Evolutionary conservation across 2,329 filamentous ascomycete species (phyloP).

Genomic region (Boeremia lycopersici): DNA sequence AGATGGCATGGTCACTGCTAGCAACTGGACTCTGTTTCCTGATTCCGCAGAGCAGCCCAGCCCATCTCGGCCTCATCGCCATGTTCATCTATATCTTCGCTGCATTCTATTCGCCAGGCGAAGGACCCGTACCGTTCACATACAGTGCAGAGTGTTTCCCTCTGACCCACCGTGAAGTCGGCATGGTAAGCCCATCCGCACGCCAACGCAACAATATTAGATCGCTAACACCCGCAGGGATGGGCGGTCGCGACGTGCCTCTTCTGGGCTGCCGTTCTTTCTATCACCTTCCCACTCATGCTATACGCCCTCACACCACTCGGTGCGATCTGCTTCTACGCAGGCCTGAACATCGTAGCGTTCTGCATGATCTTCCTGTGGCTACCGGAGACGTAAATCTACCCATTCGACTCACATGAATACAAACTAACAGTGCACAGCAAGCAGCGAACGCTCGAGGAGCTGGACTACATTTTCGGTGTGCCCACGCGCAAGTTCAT

Average conservation of each 20-base stretch:
- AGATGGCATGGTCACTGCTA: slow-evolving; percentile 75
- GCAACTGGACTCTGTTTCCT: slow-evolving; percentile 57
- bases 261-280: slow-evolving; percentile 63
- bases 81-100: slow-evolving; percentile 63
- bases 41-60: slow-evolving; percentile 27
- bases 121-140: slow-evolving; percentile 16
- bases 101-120: slow-evolving; percentile 51
- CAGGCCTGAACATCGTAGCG: slow-evolving; percentile 64
- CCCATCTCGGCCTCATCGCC: slow-evolving; percentile 55
- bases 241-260: slow-evolving; percentile 71
- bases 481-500: slow-evolving; percentile 51
- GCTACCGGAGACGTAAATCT: slow-evolving; percentile 13
- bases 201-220: background rate
- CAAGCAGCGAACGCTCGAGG: slow-evolving; percentile 56
- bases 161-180: slow-evolving; percentile 62
- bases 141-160: slow-evolving; percentile 59
- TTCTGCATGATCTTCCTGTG: slow-evolving; percentile 61
- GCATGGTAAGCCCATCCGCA: slow-evolving; percentile 30
- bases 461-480: slow-evolving; percentile 59
- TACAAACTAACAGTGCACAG: background rate
- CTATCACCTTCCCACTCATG: slow-evolving; percentile 67
- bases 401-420: background rate
- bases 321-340: slow-evolving; percentile 67
- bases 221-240: slow-evolving; percentile 7
- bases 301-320: slow-evolving; percentile 57